Conservation (phyloP, 805 yeast species). For the Myxozyma nipponensis region DNA sequence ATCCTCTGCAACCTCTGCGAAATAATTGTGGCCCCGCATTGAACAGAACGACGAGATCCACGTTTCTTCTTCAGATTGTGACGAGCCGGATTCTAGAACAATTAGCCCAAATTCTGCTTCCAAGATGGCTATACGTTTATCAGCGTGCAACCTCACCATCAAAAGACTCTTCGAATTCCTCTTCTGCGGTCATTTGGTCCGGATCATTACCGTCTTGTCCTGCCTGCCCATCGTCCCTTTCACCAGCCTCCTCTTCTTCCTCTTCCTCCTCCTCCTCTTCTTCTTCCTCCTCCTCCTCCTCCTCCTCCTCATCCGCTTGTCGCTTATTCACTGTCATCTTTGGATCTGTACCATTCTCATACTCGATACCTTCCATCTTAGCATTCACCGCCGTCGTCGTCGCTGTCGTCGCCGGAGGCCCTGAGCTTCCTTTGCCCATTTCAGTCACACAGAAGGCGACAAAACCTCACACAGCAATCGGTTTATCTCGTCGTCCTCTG, state of each 20-base stretch:
- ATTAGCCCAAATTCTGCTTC: conserved; percentile 3
- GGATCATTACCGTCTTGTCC: background rate
- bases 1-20: conserved; percentile 86
- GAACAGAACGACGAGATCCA: conserved; percentile 83
- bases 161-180: conserved; percentile 26
- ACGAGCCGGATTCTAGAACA: conserved; percentile 24
- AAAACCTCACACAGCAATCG: no score
- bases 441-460: background rate
- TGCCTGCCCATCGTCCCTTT: background rate
- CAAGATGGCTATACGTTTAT: background rate
- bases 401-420: no score
- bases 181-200: conserved; percentile 10
- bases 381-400: background rate
- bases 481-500: no score
- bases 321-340: background rate
- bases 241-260: conserved; percentile 5
- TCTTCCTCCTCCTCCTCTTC: conserved; percentile 11
- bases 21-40: conserved; percentile 79
- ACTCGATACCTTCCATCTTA: conserved; percentile 24
- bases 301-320: conserved; percentile 5
- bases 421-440: no score
- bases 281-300: conserved; percentile 5
- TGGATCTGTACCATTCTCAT: background rate
- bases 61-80: conserved; percentile 53
- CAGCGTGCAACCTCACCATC: conserved; percentile 11